These are phyloP conservation scores for Cutaneotrichosporon sp. DNA, from an alignment of 1,284 basidiomycete species.

Conservation along the genomic window DNA sequence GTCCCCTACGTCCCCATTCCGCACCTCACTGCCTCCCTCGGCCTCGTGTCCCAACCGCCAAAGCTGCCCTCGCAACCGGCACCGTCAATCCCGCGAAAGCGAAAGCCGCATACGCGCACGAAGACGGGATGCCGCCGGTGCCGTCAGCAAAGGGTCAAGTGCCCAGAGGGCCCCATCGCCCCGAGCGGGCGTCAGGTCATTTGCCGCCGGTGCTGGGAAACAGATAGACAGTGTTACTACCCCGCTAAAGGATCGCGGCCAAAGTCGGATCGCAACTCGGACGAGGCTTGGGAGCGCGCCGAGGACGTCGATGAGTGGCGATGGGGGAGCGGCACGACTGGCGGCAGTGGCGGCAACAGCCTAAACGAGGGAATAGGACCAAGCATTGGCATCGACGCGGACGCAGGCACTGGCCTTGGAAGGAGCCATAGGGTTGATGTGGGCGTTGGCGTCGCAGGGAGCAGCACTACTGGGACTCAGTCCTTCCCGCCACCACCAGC, in stretches of 20 bases:
- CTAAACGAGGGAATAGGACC: background rate
- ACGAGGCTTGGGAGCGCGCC: slow-evolving; percentile 11
- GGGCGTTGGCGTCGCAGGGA: no score
- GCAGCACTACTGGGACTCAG: no score
- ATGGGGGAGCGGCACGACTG: background rate
- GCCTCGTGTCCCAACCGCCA: background rate
- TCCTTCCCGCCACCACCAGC: no score
- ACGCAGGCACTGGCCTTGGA: no score
- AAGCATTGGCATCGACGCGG: background rate
- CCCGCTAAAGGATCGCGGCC: slow-evolving; percentile 12
- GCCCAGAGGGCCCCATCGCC: slow-evolving; percentile 12
- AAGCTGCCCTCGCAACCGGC: background rate
- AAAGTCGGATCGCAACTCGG: slow-evolving; percentile 7
- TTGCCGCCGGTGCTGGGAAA: slow-evolving; percentile 21
- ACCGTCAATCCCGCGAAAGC: slow-evolving; percentile 2
- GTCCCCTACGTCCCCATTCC: background rate
- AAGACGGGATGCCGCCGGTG: slow-evolving; percentile 20
- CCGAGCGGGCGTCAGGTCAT: slow-evolving; percentile 13
- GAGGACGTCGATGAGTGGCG: slow-evolving; percentile 13
- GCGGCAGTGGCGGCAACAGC: no score
- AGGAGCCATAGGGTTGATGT: no score
- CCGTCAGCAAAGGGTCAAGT: slow-evolving; percentile 19
- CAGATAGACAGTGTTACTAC: slow-evolving; percentile 18
- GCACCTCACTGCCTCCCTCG: background rate
- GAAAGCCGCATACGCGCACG: slow-evolving; percentile 12